Conservation (phyloP, 371 early-diverging fungal genomes). For the Lichtheimia corymbifera region DNA sequence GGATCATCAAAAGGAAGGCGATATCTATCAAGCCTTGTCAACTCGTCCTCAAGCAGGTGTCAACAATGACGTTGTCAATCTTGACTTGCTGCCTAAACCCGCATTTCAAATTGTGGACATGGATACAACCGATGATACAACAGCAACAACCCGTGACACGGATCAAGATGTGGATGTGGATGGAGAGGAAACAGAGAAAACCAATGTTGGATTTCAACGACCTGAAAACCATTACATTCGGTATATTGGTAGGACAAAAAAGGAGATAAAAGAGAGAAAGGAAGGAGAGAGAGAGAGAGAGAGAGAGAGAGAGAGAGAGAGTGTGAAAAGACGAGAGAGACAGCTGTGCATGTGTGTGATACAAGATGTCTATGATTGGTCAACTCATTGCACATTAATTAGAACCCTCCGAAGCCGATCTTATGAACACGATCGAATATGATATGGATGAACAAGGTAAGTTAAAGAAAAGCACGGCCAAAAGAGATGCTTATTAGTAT, state of each 20-base stretch:
- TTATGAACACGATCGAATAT: conserved; percentile 85
- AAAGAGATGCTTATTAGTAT: background rate
- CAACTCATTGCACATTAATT: background rate
- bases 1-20: conserved; percentile 27
- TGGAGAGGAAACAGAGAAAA: conserved; percentile 7
- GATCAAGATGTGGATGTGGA: conserved; percentile 4
- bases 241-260: conserved; percentile 40
- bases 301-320: too few relatives aligned
- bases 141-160: background rate
- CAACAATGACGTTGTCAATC: conserved; percentile 11
- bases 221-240: conserved; percentile 64
- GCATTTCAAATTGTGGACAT: conserved; percentile 30
- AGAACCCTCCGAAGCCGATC: conserved; percentile 86
- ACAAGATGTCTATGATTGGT: conserved; percentile 2
- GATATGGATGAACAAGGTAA: conserved; percentile 97
- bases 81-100: conserved; percentile 41
- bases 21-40: conserved; percentile 27
- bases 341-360: background rate
- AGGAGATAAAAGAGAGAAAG: too few relatives aligned
- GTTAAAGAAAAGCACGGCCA: background rate
- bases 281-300: too few relatives aligned
- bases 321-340: too few relatives aligned
- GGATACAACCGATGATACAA: background rate
- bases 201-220: conserved; percentile 29
- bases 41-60: conserved; percentile 26